Percentiles rank a stretch among this genome's conserved stretches.
Evolutionary conservation across 768 basidiomycete species (phyloP).

Genomic region (Pisolithus tinctorius): DNA sequence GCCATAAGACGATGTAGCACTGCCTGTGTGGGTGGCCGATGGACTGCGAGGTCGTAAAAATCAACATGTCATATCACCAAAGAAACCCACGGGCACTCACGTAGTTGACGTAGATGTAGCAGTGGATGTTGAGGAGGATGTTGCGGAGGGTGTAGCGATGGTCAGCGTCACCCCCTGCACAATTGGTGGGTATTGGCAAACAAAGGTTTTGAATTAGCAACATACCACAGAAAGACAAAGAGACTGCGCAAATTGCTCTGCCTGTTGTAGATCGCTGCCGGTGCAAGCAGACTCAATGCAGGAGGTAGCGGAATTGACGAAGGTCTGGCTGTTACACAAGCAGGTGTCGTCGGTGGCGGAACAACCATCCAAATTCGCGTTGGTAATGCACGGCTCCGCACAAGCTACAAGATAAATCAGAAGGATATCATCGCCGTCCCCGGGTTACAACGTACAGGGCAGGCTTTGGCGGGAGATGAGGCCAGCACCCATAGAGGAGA

Average conservation of each 20-base stretch:
- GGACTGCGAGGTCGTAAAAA: neutral
- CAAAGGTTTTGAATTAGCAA: slow-evolving; percentile 4
- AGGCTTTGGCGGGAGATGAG: slow-evolving; percentile 15
- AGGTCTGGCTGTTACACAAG: slow-evolving; percentile 44
- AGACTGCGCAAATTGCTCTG: slow-evolving; percentile 34
- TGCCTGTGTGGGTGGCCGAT: neutral
- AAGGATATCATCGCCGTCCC: neutral
- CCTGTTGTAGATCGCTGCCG: slow-evolving; percentile 37
- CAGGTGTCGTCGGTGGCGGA: slow-evolving; percentile 44
- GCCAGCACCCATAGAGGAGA: slow-evolving; percentile 13
- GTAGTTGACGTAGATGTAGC: slow-evolving; percentile 4
- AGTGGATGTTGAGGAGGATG: slow-evolving; percentile 13
- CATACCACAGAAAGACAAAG: slow-evolving; percentile 48
- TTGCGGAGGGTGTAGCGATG: slow-evolving; percentile 20
- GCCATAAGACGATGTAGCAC: slow-evolving; percentile 2
- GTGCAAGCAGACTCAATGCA: slow-evolving; percentile 47
- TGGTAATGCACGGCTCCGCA: slow-evolving; percentile 40
- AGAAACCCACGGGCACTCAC: neutral
- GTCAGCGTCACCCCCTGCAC: slow-evolving; percentile 50
- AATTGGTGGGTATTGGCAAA: neutral
- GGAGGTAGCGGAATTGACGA: slow-evolving; percentile 37
- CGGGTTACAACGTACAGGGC: slow-evolving; percentile 15
- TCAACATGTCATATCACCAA: neutral
- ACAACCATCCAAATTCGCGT: slow-evolving; percentile 42
- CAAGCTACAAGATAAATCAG: slow-evolving; percentile 36